phyloP scores from a whole-genome alignment of 352 stramenopile species.

The Phytophthora ramorum region DNA sequence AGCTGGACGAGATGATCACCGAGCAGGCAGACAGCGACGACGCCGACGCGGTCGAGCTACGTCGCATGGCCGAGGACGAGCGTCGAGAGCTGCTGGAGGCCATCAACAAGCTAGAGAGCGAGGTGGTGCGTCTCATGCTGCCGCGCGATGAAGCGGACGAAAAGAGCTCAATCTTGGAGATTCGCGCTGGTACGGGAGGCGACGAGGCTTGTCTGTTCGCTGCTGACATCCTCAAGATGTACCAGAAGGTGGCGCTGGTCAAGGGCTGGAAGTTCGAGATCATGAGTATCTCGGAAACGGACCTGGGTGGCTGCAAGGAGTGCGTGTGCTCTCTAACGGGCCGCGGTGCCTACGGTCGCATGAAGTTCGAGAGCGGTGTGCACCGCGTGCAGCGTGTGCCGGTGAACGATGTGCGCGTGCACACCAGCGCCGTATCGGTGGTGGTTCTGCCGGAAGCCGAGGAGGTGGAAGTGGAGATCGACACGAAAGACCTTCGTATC shows the following conservation, averaged over 20 bases:
- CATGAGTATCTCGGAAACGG: slow-evolving; percentile 85
- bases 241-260: slow-evolving; percentile 84
- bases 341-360: slow-evolving; percentile 93
- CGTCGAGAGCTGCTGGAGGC: slow-evolving; percentile 62
- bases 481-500: slow-evolving; percentile 97
- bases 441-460: slow-evolving; percentile 95
- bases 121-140: slow-evolving; percentile 81
- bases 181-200: slow-evolving; percentile 95
- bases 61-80: slow-evolving; percentile 79
- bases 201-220: slow-evolving; percentile 98
- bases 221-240: slow-evolving; percentile 94
- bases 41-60: slow-evolving; percentile 65
- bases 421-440: slow-evolving; percentile 98
- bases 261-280: slow-evolving; percentile 94
- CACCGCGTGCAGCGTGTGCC: slow-evolving; percentile 98
- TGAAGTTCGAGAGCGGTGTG: slow-evolving; percentile 98
- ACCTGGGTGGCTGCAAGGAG: slow-evolving; percentile 88
- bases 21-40: slow-evolving; percentile 60
- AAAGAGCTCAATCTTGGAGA: slow-evolving; percentile 98
- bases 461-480: slow-evolving; percentile 89
- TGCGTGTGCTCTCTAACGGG: slow-evolving; percentile 76
- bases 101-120: slow-evolving; percentile 61
- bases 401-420: slow-evolving; percentile 95
- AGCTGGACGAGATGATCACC: slow-evolving; percentile 89
- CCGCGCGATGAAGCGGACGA: slow-evolving; percentile 91